Evolutionary conservation across 164 flowering plant species (phyloP).

Genomic region (Vitis cinerea): DNA sequence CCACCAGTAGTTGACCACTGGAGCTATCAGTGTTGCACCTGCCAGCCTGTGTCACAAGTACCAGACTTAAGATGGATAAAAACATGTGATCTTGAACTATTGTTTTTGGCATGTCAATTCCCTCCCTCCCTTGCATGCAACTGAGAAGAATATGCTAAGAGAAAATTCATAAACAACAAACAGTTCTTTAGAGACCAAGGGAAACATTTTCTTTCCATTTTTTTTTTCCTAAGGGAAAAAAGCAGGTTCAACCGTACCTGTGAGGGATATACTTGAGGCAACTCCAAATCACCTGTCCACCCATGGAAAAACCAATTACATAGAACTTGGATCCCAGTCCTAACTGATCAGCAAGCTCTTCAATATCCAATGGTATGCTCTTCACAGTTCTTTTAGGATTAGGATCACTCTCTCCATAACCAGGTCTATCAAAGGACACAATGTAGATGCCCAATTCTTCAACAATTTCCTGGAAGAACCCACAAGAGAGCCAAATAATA

Average conservation of each 20-base stretch:
- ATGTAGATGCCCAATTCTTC: constrained; percentile 54
- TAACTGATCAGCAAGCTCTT: constrained; percentile 72
- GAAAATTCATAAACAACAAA: neutral
- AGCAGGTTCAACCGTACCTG: constrained; percentile 37
- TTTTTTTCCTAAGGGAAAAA: neutral
- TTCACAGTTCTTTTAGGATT: constrained; percentile 50
- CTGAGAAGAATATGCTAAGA: neutral
- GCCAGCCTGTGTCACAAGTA: constrained; percentile 55
- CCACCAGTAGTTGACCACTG: constrained; percentile 92
- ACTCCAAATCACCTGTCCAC: constrained; percentile 57
- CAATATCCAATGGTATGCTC: constrained; percentile 60
- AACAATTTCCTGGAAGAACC: constrained; percentile 39
- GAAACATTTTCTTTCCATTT: neutral
- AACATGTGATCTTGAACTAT: neutral
- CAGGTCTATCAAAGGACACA: constrained; percentile 70
- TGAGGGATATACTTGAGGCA: constrained; percentile 78
- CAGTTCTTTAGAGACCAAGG: neutral
- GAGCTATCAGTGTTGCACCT: constrained; percentile 75
- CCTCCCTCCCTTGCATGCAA: neutral
- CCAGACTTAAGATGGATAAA: neutral
- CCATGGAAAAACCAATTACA: constrained; percentile 64
- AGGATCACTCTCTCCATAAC: constrained; percentile 81
- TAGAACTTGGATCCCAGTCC: constrained; percentile 62
- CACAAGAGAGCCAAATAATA: neutral
- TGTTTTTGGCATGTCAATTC: neutral